Evolutionary conservation across 129 eudicot species (phyloP).

Genomic region (Helianthus tuberosus): DNA sequence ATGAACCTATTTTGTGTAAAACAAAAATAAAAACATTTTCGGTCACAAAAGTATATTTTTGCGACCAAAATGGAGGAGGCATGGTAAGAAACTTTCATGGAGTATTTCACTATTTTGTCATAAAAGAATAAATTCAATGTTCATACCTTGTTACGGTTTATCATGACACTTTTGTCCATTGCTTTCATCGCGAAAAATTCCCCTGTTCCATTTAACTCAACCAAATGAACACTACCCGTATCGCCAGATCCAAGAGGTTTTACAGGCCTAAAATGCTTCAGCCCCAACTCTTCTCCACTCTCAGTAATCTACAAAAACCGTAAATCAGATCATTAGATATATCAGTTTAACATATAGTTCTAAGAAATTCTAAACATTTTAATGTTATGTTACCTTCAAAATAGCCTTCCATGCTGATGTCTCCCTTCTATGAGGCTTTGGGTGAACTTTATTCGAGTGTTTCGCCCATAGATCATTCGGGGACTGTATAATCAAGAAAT

Average conservation of each 20-base stretch:
- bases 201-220: constrained; percentile 81
- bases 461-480: constrained; percentile 96
- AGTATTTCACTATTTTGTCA: background rate
- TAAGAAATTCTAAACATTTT: background rate
- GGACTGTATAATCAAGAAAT: constrained; percentile 44
- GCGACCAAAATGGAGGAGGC: background rate
- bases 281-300: constrained; percentile 71
- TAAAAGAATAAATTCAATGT: background rate
- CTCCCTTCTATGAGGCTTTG: constrained; percentile 93
- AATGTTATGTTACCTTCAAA: constrained; percentile 49
- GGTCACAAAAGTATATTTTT: background rate
- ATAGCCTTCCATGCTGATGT: constrained; percentile 84
- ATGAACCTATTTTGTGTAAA: constrained; percentile 63
- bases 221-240: constrained; percentile 98
- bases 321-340: background rate
- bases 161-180: constrained; percentile 95
- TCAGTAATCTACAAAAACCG: constrained; percentile 56
- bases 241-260: constrained; percentile 96
- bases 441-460: constrained; percentile 77
- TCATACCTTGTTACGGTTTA: constrained; percentile 87
- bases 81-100: constrained; percentile 1
- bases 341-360: background rate
- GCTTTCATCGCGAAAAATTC: constrained; percentile 97
- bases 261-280: constrained; percentile 91
- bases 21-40: background rate